These are phyloP conservation scores for Wickerhamiella siamensis DNA, from an alignment of 805 yeast species.

Conservation along the genomic window DNA sequence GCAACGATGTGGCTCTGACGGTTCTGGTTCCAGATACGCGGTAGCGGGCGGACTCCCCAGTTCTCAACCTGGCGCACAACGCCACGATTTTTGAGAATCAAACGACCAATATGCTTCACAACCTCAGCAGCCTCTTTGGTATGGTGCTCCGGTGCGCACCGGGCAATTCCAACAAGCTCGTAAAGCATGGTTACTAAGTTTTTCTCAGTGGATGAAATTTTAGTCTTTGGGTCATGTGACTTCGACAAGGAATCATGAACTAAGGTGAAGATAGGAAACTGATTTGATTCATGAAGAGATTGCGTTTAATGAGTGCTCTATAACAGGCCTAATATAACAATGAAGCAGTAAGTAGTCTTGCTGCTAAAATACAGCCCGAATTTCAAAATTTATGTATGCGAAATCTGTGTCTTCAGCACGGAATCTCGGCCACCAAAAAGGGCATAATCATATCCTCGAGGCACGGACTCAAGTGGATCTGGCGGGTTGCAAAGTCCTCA, in stretches of 20 bases:
- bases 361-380: too few species aligned
- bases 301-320: too few species aligned
- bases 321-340: too few species aligned
- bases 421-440: slow-evolving; percentile 27
- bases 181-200: slow-evolving; percentile 46
- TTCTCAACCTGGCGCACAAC: slow-evolving; percentile 75
- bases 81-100: slow-evolving; percentile 80
- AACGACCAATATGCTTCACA: slow-evolving; percentile 59
- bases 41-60: slow-evolving; percentile 64
- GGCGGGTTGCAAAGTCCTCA: slow-evolving; percentile 24
- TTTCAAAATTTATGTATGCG: too few species aligned
- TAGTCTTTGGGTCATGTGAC: not conserved
- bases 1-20: slow-evolving; percentile 88
- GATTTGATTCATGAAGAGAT: not conserved
- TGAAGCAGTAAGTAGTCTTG: too few species aligned
- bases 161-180: slow-evolving; percentile 80
- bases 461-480: slow-evolving; percentile 8
- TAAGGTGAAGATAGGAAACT: not conserved
- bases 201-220: not conserved
- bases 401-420: too few species aligned
- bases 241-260: not conserved
- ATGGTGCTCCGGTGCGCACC: slow-evolving; percentile 41
- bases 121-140: slow-evolving; percentile 51
- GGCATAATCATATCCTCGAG: slow-evolving; percentile 25
- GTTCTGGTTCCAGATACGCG: slow-evolving; percentile 68